Evolutionary conservation across 139 green algal species (phyloP).

Genomic region (Eudorina sp.): DNA sequence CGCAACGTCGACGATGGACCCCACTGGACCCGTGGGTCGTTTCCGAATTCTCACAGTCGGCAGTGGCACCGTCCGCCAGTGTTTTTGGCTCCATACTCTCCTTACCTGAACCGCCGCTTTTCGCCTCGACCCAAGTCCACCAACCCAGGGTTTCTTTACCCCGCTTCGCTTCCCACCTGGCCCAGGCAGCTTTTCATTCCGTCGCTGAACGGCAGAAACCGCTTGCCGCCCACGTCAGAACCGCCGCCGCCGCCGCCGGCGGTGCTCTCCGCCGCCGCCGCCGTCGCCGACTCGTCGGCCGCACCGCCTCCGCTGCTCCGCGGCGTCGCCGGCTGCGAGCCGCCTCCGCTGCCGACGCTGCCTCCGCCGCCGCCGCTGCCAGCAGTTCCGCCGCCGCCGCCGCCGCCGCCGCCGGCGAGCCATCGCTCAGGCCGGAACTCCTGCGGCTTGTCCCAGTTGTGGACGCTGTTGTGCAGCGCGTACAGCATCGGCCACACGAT

Average conservation of each 20-base stretch:
- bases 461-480: conserved; percentile 65
- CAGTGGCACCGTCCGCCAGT: too few relatives aligned
- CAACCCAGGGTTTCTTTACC: too few relatives aligned
- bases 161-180: conserved; percentile 58
- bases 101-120: too few relatives aligned
- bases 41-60: too few relatives aligned
- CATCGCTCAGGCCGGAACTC: conserved; percentile 49
- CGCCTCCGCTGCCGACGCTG: background rate
- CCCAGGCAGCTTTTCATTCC: conserved; percentile 74
- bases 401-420: background rate
- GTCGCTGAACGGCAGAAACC: conserved; percentile 69
- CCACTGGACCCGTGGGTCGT: too few relatives aligned
- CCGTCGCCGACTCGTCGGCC: too few relatives aligned
- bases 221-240: conserved; percentile 28
- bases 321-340: background rate
- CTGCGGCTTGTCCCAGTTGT: conserved; percentile 64
- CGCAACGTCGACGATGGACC: too few relatives aligned
- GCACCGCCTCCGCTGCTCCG: background rate
- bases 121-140: too few relatives aligned
- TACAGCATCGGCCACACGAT: conserved; percentile 78
- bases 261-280: background rate
- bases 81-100: too few relatives aligned
- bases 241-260: background rate
- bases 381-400: background rate
- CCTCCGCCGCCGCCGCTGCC: background rate